Percentiles rank a stretch among this genome's conserved stretches.
These are phyloP conservation scores for Aphanomyces astaci DNA, from an alignment of 352 stramenopile species.

Conservation along the genomic window DNA sequence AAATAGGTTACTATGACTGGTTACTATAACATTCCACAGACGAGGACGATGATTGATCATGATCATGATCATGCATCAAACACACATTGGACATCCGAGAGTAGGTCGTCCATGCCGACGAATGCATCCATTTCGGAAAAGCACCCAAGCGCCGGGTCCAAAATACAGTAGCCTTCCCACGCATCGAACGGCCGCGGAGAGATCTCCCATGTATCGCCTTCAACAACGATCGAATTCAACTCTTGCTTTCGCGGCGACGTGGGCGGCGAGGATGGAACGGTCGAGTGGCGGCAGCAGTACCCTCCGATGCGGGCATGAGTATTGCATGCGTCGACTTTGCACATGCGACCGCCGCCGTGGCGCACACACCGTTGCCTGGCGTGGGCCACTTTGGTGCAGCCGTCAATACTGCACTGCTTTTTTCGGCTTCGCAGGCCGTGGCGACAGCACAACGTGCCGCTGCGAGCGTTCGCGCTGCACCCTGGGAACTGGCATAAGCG, in stretches of 20 bases:
- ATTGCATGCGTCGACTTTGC: slow-evolving; percentile 19
- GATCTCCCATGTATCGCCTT: slow-evolving; percentile 10
- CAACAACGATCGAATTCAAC: background rate
- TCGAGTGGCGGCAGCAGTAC: slow-evolving; percentile 17
- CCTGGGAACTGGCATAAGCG: slow-evolving; percentile 1
- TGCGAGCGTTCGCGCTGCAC: slow-evolving; percentile 5
- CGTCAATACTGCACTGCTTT: background rate
- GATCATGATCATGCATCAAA: slow-evolving; percentile 5
- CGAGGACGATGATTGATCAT: background rate
- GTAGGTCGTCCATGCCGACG: background rate
- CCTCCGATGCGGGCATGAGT: slow-evolving; percentile 19
- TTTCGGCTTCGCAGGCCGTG: slow-evolving; percentile 1
- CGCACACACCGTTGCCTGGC: slow-evolving; percentile 19
- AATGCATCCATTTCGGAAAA: slow-evolving; percentile 3
- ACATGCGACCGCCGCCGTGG: slow-evolving; percentile 19
- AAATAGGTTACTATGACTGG: background rate
- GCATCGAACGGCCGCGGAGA: background rate
- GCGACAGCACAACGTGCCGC: background rate
- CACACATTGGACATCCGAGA: background rate
- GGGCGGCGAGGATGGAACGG: background rate
- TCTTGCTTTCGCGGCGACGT: background rate
- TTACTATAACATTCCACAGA: background rate
- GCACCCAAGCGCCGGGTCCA: slow-evolving; percentile 3
- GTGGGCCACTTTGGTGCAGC: slow-evolving; percentile 20
- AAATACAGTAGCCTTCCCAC: slow-evolving; percentile 10